Evolutionary conservation across 495 filamentous ascomycete species (phyloP).

Genomic region (Penicillium fimorum): DNA sequence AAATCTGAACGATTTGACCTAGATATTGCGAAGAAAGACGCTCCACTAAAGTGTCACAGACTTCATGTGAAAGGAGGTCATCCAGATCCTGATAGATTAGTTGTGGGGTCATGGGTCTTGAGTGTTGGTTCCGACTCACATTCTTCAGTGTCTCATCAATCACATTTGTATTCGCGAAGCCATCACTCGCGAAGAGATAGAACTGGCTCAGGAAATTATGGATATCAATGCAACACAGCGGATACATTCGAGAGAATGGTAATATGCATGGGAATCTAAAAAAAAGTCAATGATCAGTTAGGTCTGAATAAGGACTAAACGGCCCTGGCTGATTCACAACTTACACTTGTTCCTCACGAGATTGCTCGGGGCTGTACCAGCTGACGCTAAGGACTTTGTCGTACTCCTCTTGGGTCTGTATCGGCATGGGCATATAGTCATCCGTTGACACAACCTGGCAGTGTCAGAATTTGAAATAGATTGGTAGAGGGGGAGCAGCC

Average conservation of each 20-base stretch:
- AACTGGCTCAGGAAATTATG: slow-evolving; percentile 95
- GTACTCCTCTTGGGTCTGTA: slow-evolving; percentile 84
- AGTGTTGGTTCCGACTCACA: slow-evolving; percentile 38
- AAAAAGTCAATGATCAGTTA: neutral
- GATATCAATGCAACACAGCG: slow-evolving; percentile 95
- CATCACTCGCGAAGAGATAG: slow-evolving; percentile 91
- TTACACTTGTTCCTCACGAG: slow-evolving; percentile 71
- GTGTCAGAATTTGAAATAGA: slow-evolving; percentile 13
- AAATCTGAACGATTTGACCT: slow-evolving; percentile 95
- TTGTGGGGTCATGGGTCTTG: neutral
- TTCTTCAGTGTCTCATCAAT: slow-evolving; percentile 86
- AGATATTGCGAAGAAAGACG: slow-evolving; percentile 88
- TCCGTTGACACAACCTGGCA: slow-evolving; percentile 86
- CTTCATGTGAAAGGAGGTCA: slow-evolving; percentile 82
- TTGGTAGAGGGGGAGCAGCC: neutral
- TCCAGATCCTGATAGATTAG: slow-evolving; percentile 64
- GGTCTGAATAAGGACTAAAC: slow-evolving; percentile 7
- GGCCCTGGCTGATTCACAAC: slow-evolving; percentile 24
- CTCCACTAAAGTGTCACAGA: slow-evolving; percentile 86
- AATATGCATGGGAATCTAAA: slow-evolving; percentile 82
- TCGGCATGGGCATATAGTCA: slow-evolving; percentile 99
- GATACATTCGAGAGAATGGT: slow-evolving; percentile 99
- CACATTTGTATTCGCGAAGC: slow-evolving; percentile 80
- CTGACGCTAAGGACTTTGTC: slow-evolving; percentile 91
- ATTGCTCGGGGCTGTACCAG: slow-evolving; percentile 84